Percentiles rank a stretch among this genome's conserved stretches.
Evolutionary conservation across 495 filamentous ascomycete genomes (phyloP).

Genomic region (Aspergillus campestris): DNA sequence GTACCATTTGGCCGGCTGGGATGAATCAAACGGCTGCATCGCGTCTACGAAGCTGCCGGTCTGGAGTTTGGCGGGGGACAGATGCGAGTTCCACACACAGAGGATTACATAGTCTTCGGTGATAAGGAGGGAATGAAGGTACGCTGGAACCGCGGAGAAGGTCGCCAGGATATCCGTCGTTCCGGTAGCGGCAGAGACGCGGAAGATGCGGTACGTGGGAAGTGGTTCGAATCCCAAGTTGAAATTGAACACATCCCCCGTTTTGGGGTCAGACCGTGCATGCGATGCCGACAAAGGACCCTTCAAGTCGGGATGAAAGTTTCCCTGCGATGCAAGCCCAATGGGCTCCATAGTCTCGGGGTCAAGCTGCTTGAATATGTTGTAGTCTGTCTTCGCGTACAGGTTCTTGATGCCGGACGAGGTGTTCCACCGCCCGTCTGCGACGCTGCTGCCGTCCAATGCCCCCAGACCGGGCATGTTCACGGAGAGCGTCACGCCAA

Average conservation of each 20-base stretch:
- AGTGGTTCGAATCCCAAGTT: constrained; percentile 47
- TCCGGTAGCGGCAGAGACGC: constrained; percentile 48
- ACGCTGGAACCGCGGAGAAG: constrained; percentile 48
- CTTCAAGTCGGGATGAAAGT: constrained; percentile 56
- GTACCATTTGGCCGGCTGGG: constrained; percentile 53
- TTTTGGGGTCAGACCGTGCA: constrained; percentile 58
- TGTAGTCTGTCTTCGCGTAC: constrained; percentile 53
- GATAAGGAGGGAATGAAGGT: constrained; percentile 68
- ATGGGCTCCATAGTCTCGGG: constrained; percentile 64
- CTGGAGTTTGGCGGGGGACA: constrained; percentile 50
- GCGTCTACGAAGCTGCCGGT: constrained; percentile 18
- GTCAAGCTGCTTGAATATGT: constrained; percentile 49
- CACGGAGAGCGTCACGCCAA: constrained; percentile 52
- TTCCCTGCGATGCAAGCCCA: constrained; percentile 44
- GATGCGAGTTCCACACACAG: constrained; percentile 52
- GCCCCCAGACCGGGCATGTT: constrained; percentile 39
- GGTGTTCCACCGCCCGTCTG: constrained; percentile 11
- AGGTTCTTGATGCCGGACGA: constrained; percentile 37
- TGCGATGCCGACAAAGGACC: constrained; percentile 59
- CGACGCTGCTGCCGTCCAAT: constrained; percentile 12
- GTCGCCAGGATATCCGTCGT: constrained; percentile 63
- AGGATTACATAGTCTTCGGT: constrained; percentile 58
- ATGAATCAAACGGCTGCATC: constrained; percentile 36
- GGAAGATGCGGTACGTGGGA: constrained; percentile 58
- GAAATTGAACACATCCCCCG: constrained; percentile 71